These are phyloP conservation scores for Candida quercuum DNA, from an alignment of 805 yeast genomes.

Conservation along the genomic window DNA sequence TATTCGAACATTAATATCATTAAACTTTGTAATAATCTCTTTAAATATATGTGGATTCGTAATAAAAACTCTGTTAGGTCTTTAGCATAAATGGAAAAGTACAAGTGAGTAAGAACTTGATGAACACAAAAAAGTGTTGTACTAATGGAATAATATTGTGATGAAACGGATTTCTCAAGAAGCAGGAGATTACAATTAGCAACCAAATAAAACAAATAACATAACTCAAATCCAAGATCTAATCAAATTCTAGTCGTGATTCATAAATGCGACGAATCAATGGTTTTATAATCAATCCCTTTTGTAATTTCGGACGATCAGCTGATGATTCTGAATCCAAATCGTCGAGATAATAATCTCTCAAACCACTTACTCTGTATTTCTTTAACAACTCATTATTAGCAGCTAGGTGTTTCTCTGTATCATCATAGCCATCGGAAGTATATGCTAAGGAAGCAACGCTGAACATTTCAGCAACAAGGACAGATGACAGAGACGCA, in stretches of 20 bases:
- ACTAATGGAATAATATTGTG: too few relatives aligned
- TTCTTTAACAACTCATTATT: constrained; percentile 9
- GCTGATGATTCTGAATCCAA: background rate
- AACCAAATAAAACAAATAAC: background rate
- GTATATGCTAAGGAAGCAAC: constrained; percentile 27
- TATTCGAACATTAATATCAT: too few relatives aligned
- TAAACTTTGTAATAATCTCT: too few relatives aligned
- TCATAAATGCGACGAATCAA: constrained; percentile 5
- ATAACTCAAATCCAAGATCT: too few relatives aligned
- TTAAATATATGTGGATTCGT: too few relatives aligned
- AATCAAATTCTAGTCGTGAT: constrained; percentile 6
- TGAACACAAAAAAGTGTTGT: too few relatives aligned
- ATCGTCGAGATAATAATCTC: constrained; percentile 4
- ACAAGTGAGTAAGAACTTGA: too few relatives aligned
- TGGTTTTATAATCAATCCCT: constrained; percentile 3
- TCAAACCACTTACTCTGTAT: constrained; percentile 7
- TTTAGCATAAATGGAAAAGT: too few relatives aligned
- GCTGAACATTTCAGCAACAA: constrained; percentile 26
- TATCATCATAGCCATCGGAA: constrained; percentile 17
- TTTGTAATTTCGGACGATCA: background rate
- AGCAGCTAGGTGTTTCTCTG: background rate
- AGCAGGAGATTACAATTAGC: too few relatives aligned
- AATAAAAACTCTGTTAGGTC: too few relatives aligned
- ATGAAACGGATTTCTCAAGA: too few relatives aligned
- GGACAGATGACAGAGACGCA: constrained; percentile 15